These are phyloP conservation scores for Aspergillus sojae DNA, from an alignment of 2,329 filamentous ascomycete genomes.

Conservation along the genomic window DNA sequence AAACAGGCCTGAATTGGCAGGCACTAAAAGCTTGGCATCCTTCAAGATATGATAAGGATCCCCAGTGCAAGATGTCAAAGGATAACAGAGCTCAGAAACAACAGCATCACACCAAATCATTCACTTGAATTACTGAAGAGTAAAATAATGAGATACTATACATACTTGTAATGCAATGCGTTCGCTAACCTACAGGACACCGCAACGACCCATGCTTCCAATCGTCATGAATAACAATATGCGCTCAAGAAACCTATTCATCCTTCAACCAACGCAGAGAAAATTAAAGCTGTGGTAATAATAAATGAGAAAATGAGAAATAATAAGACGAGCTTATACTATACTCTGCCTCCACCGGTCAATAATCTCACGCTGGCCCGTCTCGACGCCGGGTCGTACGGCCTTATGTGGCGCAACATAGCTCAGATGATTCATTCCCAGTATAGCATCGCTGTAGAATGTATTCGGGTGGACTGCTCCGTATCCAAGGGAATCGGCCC, in stretches of 20 bases:
- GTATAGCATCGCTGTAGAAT: conserved; percentile 31
- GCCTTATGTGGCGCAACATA: conserved; percentile 32
- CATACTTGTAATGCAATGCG: conserved; percentile 6
- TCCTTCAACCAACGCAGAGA: conserved; percentile 1
- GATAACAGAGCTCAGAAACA: neutral
- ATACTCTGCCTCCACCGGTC: conserved; percentile 61
- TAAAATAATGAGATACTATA: neutral
- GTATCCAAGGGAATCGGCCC: conserved; percentile 29
- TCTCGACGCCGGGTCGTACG: conserved; percentile 46
- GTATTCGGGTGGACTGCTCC: conserved; percentile 29
- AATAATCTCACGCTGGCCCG: conserved; percentile 58
- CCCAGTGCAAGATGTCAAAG: neutral
- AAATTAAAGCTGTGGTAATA: neutral
- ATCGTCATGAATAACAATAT: neutral
- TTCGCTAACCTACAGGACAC: conserved; percentile 9
- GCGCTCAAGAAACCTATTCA: conserved; percentile 8
- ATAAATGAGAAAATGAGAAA: neutral
- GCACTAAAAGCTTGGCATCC: neutral
- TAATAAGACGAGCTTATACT: conserved; percentile 19
- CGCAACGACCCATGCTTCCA: conserved; percentile 6
- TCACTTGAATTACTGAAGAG: neutral
- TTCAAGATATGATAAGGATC: neutral
- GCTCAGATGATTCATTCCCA: conserved; percentile 30
- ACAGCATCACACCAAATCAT: neutral
- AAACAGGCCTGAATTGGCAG: neutral